These are phyloP conservation scores for Gracilariopsis chorda DNA, from an alignment of 23 red algal species.

Conservation along the genomic window DNA sequence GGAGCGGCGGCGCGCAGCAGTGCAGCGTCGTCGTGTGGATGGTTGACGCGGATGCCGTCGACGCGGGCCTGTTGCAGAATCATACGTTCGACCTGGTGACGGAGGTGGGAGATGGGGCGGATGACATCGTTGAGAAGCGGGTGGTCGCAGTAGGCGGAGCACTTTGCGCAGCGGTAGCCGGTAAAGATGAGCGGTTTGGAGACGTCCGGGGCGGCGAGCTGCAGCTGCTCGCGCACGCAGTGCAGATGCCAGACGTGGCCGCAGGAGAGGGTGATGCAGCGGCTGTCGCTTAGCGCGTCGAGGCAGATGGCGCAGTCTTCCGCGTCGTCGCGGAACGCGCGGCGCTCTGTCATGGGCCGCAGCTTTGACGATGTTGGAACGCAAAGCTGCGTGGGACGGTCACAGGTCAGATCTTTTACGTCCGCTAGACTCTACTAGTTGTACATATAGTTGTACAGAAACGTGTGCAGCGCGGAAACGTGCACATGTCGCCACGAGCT, in stretches of 20 bases:
- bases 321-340: not conserved
- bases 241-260: slow-evolving; percentile 55
- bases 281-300: not conserved
- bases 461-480: too few relatives aligned
- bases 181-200: slow-evolving; percentile 37
- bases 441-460: too few relatives aligned
- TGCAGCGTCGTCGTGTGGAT: not conserved
- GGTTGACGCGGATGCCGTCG: not conserved
- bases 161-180: slow-evolving; percentile 64
- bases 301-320: slow-evolving; percentile 74
- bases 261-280: slow-evolving; percentile 25
- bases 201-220: not conserved
- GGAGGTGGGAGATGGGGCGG: not conserved
- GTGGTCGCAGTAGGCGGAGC: slow-evolving; percentile 15
- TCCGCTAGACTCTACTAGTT: too few relatives aligned
- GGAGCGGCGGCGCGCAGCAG: not conserved
- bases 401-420: too few relatives aligned
- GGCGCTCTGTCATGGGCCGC: not conserved
- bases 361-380: not conserved
- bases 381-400: too few relatives aligned
- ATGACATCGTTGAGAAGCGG: not conserved
- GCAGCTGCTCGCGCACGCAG: slow-evolving; percentile 48
- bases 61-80: slow-evolving; percentile 20
- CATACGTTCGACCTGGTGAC: slow-evolving; percentile 21
- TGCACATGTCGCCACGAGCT: too few relatives aligned